Conservation (phyloP, 116 monocot species). For the Iris pallida region DNA sequence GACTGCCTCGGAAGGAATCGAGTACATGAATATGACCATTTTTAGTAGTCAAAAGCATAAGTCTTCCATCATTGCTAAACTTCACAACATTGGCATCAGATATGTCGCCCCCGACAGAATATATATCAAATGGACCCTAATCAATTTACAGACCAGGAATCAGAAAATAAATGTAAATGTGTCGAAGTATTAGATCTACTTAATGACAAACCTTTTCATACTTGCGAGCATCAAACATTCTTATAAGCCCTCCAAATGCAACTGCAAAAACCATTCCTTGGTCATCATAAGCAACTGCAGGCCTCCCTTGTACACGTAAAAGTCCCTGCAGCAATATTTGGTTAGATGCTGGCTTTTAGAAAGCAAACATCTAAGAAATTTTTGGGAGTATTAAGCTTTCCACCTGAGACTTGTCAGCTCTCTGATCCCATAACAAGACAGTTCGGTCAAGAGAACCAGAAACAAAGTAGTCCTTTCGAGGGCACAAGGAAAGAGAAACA, state of each 20-base stretch:
- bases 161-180: background rate
- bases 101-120: slow-evolving; percentile 59
- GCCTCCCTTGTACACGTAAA: slow-evolving; percentile 86
- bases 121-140: slow-evolving; percentile 92
- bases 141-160: slow-evolving; percentile 1
- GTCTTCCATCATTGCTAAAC: slow-evolving; percentile 87
- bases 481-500: slow-evolving; percentile 87
- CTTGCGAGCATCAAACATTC: slow-evolving; percentile 87
- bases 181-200: background rate
- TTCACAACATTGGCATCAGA: slow-evolving; percentile 92
- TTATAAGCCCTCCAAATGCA: slow-evolving; percentile 73
- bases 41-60: slow-evolving; percentile 79
- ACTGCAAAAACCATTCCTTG: slow-evolving; percentile 91
- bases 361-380: background rate
- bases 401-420: slow-evolving; percentile 92
- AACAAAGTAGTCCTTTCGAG: slow-evolving; percentile 74
- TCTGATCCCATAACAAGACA: slow-evolving; percentile 91
- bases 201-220: slow-evolving; percentile 60
- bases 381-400: background rate
- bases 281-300: slow-evolving; percentile 95
- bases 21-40: slow-evolving; percentile 86
- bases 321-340: slow-evolving; percentile 54
- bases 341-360: background rate
- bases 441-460: slow-evolving; percentile 95
- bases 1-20: slow-evolving; percentile 81